Base-by-base conservation (phyloP, 192 early-diverging fungal genomes). In the Backusella liffmaniae region DNA sequence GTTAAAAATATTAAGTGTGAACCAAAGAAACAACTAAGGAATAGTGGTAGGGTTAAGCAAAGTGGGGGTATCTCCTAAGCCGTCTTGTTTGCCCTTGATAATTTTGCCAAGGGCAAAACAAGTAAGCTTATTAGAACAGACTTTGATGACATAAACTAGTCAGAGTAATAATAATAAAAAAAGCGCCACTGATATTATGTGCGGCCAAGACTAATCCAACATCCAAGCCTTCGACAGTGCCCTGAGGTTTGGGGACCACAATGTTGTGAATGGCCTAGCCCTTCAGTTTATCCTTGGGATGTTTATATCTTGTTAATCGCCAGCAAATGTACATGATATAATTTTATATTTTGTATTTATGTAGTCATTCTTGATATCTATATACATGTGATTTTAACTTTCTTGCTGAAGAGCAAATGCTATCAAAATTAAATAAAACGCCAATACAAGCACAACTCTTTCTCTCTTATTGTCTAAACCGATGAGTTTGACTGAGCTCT, bases 91-190 rank as follows among this genome's bases (percentile, higher is more conserved):
- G 73, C 89, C 89, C 35, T 86, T 93, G 68, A 96, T 93, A 56
- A 95, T 89, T 90, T 98, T 98, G 80, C 96, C 87, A 84, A 98
- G 86, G 73, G 97, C 91, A 66, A 96, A 88, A 59, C 96, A 88
- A 91, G 97, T 96, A 79, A 98, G 94, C 88, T 98, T 98, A 67
- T 96, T 96, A 44, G 90, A 92, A 42, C 96, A 88, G n/a, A 96
- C 87, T 97, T 97, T 75, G 96, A 96, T 91, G 76, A 98, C 79
- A 72, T 97, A 88, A 37, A 97, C 90, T 56, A 87, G 86, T 83
- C 23, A 96, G 96, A 8, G 93, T 86, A 70, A 96, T 96, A 78
- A 98, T 26, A 26, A 26, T 26, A 26, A 96, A n/a, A 96, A 7
- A 30, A 30, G 1, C 30, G 30, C 96, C 96, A 84, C 97, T 98